Evolutionary conservation across 2,329 filamentous ascomycete species (phyloP), one percentile per base, ranked within the genome.

Genomic region (Ascochyta viciae-villosae): DNA sequence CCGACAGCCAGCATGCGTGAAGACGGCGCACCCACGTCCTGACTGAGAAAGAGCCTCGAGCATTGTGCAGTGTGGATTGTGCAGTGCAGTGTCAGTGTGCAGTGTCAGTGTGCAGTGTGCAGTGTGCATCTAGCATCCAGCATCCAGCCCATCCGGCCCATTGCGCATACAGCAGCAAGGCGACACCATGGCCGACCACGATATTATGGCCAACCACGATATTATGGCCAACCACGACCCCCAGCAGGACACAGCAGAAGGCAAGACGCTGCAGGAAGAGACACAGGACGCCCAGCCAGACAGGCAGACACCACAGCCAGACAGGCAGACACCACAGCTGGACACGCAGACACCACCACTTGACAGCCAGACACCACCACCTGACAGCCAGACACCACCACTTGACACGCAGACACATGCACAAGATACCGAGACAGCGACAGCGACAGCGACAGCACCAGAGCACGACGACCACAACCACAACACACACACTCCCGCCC

Each of bases 121-220:
- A 19, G 19, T 19, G 19, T 19, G 19, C 19, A 19, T 16, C 27
- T 59, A 42, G 54, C 58, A 61, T 65, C 64, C 54, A 62, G 60
- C 56, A 46, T 56, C 57, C 54, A 57, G 42, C 57, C 61, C 45
- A 55, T 61, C 57, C 58, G 39, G 48, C 54, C 24, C 47, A 49
- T 42, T 22, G 46, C 35, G 37, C 37, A 34, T 19, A 37, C 38
- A 19, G 33, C 19, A 19, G 19, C 19, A 19, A 19, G 44, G 57
- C 56, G 50, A 51, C 65, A 68, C 65, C 59, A 76, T 76, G 74
- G 71, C 74, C 68, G 71, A 19, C 19, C 19, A 19, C 19, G 19
- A 19, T 19, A 19, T 3, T 19, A 19, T 19, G 19, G 19, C 19
- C 19, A 19, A 19, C 19, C 19, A 19, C 19, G 19, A 19, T 19